These are phyloP conservation scores for Colletotrichum euphorbiae DNA, from an alignment of 2,329 filamentous ascomycete genomes.

Conservation along the genomic window DNA sequence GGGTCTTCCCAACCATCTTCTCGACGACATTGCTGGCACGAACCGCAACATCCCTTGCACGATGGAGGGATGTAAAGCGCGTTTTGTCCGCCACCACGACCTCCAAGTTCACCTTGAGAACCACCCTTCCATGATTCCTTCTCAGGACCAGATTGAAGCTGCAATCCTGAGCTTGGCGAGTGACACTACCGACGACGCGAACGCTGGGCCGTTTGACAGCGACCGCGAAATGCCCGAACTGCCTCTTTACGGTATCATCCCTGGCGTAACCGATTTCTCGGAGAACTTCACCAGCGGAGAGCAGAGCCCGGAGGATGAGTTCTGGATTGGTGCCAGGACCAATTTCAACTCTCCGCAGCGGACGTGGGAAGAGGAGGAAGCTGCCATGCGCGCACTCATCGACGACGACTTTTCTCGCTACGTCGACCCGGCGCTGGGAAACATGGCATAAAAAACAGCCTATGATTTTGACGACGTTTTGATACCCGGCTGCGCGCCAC, in stretches of 20 bases:
- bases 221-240: constrained; percentile 38
- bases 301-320: constrained; percentile 38
- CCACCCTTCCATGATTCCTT: constrained; percentile 43
- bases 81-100: constrained; percentile 64
- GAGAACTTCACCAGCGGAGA: neutral
- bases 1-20: constrained; percentile 46
- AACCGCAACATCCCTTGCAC: constrained; percentile 59
- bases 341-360: constrained; percentile 44
- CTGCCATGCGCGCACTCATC: constrained; percentile 56
- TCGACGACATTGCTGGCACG: constrained; percentile 58
- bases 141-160: constrained; percentile 36
- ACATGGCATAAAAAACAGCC: constrained; percentile 6
- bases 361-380: constrained; percentile 58
- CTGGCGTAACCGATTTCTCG: constrained; percentile 24
- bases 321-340: constrained; percentile 50
- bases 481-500: constrained; percentile 39
- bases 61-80: constrained; percentile 54
- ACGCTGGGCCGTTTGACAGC: constrained; percentile 16
- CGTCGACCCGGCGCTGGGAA: constrained; percentile 39
- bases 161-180: constrained; percentile 39
- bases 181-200: constrained; percentile 12
- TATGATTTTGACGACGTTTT: constrained; percentile 25
- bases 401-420: constrained; percentile 34
- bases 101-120: constrained; percentile 58
- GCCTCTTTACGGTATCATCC: constrained; percentile 34